These are phyloP conservation scores for Vanilla planifolia DNA, from an alignment of 106 monocot species.

Conservation along the genomic window DNA sequence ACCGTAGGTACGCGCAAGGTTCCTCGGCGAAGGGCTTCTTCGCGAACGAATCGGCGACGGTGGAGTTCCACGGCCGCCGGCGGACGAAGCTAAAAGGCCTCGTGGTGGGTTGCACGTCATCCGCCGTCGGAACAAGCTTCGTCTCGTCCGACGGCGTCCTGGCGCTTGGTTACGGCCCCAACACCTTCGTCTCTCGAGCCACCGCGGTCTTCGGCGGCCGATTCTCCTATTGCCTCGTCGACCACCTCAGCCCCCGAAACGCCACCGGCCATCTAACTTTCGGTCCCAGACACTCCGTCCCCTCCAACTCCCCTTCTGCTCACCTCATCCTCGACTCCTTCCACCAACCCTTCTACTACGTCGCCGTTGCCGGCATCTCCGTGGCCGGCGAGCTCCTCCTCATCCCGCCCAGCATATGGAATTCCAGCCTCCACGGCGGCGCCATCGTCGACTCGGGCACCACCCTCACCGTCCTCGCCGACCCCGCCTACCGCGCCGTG, in stretches of 20 bases:
- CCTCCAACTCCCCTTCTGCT: conserved; percentile 7
- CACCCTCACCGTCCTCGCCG: conserved; percentile 43
- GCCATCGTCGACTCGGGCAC: conserved; percentile 66
- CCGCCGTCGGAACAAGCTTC: conserved; percentile 36
- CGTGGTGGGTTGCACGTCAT: conserved; percentile 59
- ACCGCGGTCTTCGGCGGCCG: conserved; percentile 37
- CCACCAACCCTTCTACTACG: conserved; percentile 47
- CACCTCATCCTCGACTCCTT: conserved; percentile 22
- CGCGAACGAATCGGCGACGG: conserved; percentile 58
- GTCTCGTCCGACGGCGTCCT: conserved; percentile 52
- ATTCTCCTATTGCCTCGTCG: conserved; percentile 85
- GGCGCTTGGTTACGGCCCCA: conserved; percentile 60
- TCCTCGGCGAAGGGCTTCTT: conserved; percentile 49
- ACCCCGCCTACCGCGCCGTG: conserved; percentile 53
- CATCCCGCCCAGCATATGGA: conserved; percentile 41
- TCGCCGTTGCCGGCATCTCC: conserved; percentile 38
- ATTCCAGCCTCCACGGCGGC: conserved; percentile 32
- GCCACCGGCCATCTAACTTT: conserved; percentile 58
- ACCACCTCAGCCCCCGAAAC: conserved; percentile 77
- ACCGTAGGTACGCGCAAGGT: conserved; percentile 40
- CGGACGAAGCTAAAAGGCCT: conserved; percentile 35
- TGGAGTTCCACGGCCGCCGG: conserved; percentile 27
- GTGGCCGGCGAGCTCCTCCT: conserved; percentile 31
- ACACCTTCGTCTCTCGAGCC: conserved; percentile 50
- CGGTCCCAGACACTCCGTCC: conserved; percentile 20